Base-by-base conservation (phyloP, 2,329 filamentous ascomycete genomes). In the Xylaria sp. region DNA sequence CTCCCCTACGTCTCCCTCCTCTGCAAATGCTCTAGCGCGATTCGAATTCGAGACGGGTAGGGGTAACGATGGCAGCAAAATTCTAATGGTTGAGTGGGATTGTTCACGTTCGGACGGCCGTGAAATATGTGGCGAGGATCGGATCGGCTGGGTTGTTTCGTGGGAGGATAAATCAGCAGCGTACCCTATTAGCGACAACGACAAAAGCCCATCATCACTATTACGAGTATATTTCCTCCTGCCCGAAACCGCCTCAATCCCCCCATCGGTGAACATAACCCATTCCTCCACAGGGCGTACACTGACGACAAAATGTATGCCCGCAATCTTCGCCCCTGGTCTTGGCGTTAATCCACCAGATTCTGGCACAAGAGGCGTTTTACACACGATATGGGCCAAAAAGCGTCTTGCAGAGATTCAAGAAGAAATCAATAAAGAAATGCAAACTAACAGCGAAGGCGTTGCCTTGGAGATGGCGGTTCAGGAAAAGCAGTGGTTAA, bases 381-480 rank as follows among this genome's bases (percentile, higher is more conserved):
- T 97, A 63, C 94, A 96, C 74, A 96, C 92, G 1, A 87, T 94
- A 61, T 97, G 94, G 92, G 94, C 92, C 17, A 93, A 93, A 80
- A 89, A 91, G 75, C 83, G 93, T 43, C 79, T 97, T 21, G 86
- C 87, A 33, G 88, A 91, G 65, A 80, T 97, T 50, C 87, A 92
- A 54, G 83, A 83, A 61, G 93, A 97, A 79, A 94, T 96, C 69
- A 86, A 85, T 9, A 80, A 81, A 7, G 93, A 96, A 79, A 84
- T 89, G 73, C 84, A 84, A 69, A 80, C 83, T 66, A 96, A 96
- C 73, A 84, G 85, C 12, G 93, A 97, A 78, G 91, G 93, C 19
- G 86, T 97, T 17, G 93, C 91, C 1, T 79, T 96, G 59, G 87
- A 92, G 73, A 96, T 96, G 89, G 92, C 90, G 0, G 75, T 92